Base-by-base conservation (phyloP, 176 grass and related monocot genomes). In the Aegilops sharonensis region DNA sequence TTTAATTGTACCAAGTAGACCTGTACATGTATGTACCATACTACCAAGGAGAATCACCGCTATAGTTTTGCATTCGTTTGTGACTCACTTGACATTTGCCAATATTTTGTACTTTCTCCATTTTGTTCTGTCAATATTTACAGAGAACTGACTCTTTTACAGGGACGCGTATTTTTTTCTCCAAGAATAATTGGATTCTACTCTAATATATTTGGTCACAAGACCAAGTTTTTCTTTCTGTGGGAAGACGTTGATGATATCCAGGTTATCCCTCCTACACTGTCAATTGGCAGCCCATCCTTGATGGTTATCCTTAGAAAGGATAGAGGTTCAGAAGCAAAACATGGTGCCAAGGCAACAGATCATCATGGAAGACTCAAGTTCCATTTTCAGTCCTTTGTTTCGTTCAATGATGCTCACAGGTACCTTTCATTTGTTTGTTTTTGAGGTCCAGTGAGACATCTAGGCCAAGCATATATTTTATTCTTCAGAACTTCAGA, bases 181-280 rank as follows among this genome's bases (percentile, higher is more conserved):
- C 97, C 97, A 79, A 93, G 97, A 91, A 98, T 96, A 91, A 88
- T 96, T 88, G 94, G 97, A 45, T 98, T 98, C 86, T 92, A 96
- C 77, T 88, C 97, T 4, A 98, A 92, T 81, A 84, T 98, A 75
- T 98, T 98, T 88, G 97, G 97, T 30, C 97, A 94, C 85, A 98
- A 95, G 81, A 98, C 97, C 62, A 98, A 95, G 64, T 98, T 98
- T 89, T 98, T 98, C 94, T 94, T 98, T 89, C 82, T 98, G 80
- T 98, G 92, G 94, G 94, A 98, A 60, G 97, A 98, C 64, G 94
- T 98, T 79, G 96, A 98, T 40, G 93, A 95, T 50, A 95, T 98
- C 77, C 96, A 98, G 71, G 88, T 98, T 72, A 83, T 96, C 59
- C 81, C 90, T 72, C 76, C 97, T 47, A 79, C 97, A 42, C 78